Conservation (phyloP, 306 rosid genomes). For the Glycine soja region DNA sequence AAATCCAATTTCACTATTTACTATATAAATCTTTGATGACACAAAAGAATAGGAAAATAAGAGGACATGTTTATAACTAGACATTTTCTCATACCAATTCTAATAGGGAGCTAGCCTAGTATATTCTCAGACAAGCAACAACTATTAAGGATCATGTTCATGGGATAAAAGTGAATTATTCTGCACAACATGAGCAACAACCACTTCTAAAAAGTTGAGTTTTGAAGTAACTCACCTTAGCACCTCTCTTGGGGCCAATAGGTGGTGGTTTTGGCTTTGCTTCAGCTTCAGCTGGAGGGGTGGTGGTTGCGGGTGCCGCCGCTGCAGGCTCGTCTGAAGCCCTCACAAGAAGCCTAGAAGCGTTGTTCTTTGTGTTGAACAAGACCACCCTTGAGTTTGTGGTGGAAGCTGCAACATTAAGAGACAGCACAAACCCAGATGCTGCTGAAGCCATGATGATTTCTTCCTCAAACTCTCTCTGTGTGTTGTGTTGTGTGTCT, state of each 20-base stretch:
- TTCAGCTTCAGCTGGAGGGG: conserved; percentile 38
- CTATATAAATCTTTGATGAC: neutral
- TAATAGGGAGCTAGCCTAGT: no score
- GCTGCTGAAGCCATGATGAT: conserved; percentile 77
- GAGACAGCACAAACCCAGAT: conserved; percentile 68
- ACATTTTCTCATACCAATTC: no score
- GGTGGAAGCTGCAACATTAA: conserved; percentile 47
- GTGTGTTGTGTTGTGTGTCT: neutral
- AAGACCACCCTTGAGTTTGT: conserved; percentile 54
- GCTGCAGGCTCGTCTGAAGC: conserved; percentile 70
- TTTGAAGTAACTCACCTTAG: conserved; percentile 59
- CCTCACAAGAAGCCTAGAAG: conserved; percentile 63
- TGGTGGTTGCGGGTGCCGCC: conserved; percentile 41
- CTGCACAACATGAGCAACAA: neutral
- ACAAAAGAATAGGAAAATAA: neutral
- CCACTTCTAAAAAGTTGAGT: neutral
- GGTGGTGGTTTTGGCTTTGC: conserved; percentile 83
- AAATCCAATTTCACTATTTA: neutral
- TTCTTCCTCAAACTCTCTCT: no score
- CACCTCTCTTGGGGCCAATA: conserved; percentile 93
- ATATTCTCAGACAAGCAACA: neutral
- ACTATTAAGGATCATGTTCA: neutral
- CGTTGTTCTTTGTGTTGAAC: conserved; percentile 54
- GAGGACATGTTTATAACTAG: no score
- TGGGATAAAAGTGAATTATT: neutral